Conservation (phyloP, 352 stramenopile genomes). For the Blastocystis sp. region DNA sequence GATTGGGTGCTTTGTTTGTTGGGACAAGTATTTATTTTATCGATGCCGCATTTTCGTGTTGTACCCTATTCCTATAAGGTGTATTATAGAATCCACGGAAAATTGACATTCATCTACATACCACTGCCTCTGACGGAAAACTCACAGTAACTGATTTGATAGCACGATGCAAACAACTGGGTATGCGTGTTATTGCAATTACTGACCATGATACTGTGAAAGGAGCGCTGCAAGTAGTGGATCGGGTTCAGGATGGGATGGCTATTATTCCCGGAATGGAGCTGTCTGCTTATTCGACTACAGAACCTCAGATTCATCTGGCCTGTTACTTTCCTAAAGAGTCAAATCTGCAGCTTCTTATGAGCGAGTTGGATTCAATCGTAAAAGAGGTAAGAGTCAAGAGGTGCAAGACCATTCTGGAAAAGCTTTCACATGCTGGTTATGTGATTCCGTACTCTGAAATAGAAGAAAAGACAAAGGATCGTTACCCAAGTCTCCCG, state of each 20-base stretch:
- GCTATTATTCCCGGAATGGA: conserved; percentile 13
- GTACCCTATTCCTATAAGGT: background rate
- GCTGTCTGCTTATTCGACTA: conserved; percentile 13
- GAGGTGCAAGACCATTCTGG: conserved; percentile 28
- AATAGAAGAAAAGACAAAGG: conserved; percentile 24
- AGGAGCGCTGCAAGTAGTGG: background rate
- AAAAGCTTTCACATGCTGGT: background rate
- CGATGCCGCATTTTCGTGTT: background rate
- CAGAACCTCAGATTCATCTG: conserved; percentile 13
- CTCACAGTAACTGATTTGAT: background rate
- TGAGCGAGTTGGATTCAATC: background rate
- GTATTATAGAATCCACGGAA: background rate
- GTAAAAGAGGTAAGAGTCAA: background rate
- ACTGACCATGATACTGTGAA: conserved; percentile 51
- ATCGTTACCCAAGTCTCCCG: conserved; percentile 27
- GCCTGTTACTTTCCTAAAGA: conserved; percentile 17
- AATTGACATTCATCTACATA: conserved; percentile 43
- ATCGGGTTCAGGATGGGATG: background rate
- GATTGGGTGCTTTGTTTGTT: conserved; percentile 29
- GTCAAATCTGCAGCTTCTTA: background rate
- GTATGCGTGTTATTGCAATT: background rate
- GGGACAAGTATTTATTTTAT: background rate
- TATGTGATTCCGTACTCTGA: conserved; percentile 26
- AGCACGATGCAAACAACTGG: background rate
- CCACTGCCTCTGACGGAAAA: conserved; percentile 11